A percentile compares a stretch with the other conserved stretches of the same genome.
phyloP scores from a whole-genome alignment of 2,329 filamentous ascomycete genomes.

The Ophiocordyceps camponoti-rufipedis region DNA sequence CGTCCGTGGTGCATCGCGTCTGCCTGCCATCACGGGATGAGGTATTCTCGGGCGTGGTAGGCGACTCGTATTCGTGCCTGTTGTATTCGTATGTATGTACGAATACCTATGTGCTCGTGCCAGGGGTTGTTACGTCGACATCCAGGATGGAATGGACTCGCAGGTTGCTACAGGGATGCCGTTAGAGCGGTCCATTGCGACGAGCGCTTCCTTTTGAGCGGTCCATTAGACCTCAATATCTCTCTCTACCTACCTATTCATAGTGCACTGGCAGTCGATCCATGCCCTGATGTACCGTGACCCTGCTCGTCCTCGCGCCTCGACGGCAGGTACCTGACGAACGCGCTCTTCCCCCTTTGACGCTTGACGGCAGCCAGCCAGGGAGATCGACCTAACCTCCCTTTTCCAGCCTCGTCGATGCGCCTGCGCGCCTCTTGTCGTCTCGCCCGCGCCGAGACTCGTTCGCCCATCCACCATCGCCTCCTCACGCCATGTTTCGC shows the following conservation, averaged over 20 bases:
- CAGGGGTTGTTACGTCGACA: neutral
- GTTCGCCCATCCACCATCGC: neutral
- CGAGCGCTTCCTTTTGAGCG: too few relatives aligned
- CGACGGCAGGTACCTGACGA: neutral
- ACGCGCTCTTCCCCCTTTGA: too few relatives aligned
- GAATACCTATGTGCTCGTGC: neutral
- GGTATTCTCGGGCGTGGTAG: neutral
- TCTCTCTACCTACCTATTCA: too few relatives aligned
- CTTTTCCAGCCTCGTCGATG: neutral
- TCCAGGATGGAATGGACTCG: too few relatives aligned
- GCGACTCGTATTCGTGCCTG: neutral
- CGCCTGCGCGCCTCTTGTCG: neutral
- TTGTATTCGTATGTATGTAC: too few relatives aligned
- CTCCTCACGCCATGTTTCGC: constrained; percentile 15
- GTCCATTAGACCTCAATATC: too few relatives aligned
- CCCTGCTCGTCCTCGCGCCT: neutral
- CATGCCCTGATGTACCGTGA: neutral
- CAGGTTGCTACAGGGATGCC: too few relatives aligned
- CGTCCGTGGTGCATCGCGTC: neutral
- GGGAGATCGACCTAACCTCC: too few relatives aligned
- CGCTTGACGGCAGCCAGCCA: too few relatives aligned
- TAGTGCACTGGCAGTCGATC: neutral
- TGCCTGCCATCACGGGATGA: neutral
- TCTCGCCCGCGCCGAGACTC: neutral
- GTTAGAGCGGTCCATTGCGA: too few relatives aligned